Conservation (phyloP, 75 land plant species). For the Isoetes taiwanensis region DNA sequence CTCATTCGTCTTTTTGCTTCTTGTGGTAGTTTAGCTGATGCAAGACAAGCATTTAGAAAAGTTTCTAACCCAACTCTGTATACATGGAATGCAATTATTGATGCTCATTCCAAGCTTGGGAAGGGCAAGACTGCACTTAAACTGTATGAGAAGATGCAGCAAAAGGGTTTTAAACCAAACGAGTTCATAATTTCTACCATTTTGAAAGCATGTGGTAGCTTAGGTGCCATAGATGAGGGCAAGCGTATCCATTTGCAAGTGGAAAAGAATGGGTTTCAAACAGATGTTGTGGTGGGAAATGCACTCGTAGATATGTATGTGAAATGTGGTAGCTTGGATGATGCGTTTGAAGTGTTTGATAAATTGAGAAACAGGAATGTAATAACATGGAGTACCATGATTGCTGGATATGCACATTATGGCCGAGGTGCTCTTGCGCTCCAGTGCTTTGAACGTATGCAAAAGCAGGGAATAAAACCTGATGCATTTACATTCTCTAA, state of each 20-base stretch:
- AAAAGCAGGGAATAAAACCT: conserved; percentile 16
- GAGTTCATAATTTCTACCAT: conserved; percentile 18
- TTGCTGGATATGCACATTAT: conserved; percentile 29
- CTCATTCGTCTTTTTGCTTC: too few species aligned
- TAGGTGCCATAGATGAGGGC: conserved; percentile 10
- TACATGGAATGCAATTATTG: conserved; percentile 48
- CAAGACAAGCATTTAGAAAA: too few species aligned
- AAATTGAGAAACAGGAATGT: conserved; percentile 20
- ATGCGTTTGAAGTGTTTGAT: conserved; percentile 15
- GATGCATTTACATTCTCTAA: conserved; percentile 26
- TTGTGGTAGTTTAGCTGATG: too few species aligned
- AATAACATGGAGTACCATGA: conserved; percentile 31
- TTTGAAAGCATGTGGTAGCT: conserved; percentile 13
- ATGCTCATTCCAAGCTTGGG: conserved; percentile 22
- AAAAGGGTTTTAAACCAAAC: conserved; percentile 24
- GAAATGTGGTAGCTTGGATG: conserved; percentile 30
- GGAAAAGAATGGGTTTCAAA: conserved; percentile 8
- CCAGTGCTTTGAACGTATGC: conserved; percentile 18
- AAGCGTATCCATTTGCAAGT: conserved; percentile 9
- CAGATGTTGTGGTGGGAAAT: conserved; percentile 16
- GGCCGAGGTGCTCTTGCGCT: conserved; percentile 19
- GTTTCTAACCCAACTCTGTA: too few species aligned
- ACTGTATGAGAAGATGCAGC: conserved; percentile 37
- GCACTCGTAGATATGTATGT: conserved; percentile 33
- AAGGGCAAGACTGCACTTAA: conserved; percentile 17